These are phyloP conservation scores for Dichotomopilus funicola DNA, from an alignment of 2,329 filamentous ascomycete species.

Conservation along the genomic window DNA sequence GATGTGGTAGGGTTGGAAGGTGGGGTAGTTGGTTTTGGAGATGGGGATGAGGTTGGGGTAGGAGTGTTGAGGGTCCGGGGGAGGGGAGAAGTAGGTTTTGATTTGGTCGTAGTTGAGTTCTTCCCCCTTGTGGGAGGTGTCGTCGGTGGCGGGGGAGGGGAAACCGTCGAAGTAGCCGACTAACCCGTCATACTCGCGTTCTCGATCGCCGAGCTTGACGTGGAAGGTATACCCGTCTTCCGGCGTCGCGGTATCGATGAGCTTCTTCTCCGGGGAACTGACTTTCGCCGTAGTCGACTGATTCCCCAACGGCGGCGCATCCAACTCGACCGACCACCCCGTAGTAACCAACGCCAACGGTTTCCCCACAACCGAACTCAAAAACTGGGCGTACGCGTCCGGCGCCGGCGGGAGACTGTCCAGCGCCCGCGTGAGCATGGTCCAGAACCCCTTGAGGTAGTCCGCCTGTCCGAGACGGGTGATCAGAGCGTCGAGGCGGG, in stretches of 20 bases:
- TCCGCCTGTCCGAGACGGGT: background rate
- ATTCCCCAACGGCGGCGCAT: slow-evolving; percentile 18
- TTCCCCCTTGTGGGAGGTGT: too few species aligned
- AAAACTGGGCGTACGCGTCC: slow-evolving; percentile 7
- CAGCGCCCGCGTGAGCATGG: slow-evolving; percentile 3
- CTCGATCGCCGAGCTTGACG: slow-evolving; percentile 32
- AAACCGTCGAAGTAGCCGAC: slow-evolving; percentile 34
- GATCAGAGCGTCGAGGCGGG: background rate
- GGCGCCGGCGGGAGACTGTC: background rate
- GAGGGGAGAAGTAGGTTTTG: background rate
- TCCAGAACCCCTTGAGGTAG: slow-evolving; percentile 6
- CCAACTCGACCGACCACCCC: slow-evolving; percentile 8
- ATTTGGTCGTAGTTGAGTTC: slow-evolving; percentile 15
- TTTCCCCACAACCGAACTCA: slow-evolving; percentile 5
- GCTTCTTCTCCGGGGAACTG: background rate
- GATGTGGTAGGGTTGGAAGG: background rate
- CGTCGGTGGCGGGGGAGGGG: background rate
- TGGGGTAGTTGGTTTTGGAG: too few species aligned
- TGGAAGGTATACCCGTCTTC: slow-evolving; percentile 26
- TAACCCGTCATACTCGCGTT: slow-evolving; percentile 32
- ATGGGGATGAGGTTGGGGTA: background rate
- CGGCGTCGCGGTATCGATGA: too few species aligned
- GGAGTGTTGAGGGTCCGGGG: background rate
- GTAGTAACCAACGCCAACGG: slow-evolving; percentile 9
- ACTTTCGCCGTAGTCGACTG: background rate